Percentiles rank a stretch among this genome's conserved stretches.
These are phyloP conservation scores for Arthonia radiata DNA, from an alignment of 495 filamentous ascomycete species.

Conservation along the genomic window DNA sequence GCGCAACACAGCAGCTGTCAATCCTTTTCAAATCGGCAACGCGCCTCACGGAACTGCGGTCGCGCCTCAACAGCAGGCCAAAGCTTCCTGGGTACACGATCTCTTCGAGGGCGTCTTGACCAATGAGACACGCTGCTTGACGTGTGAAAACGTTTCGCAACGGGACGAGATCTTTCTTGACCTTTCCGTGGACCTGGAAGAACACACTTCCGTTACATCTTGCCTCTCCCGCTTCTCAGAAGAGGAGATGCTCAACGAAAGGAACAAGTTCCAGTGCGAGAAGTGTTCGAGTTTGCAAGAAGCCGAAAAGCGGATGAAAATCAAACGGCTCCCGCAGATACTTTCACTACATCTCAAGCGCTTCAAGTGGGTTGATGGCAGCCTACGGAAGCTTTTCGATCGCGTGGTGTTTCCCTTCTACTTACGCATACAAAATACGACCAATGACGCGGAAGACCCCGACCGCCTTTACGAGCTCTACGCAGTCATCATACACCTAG, in stretches of 20 bases:
- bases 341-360: constrained; percentile 81
- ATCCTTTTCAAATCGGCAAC: constrained; percentile 1
- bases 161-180: constrained; percentile 89
- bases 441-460: constrained; percentile 85
- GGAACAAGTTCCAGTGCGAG: constrained; percentile 97
- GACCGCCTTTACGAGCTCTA: constrained; percentile 92
- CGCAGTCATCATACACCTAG: constrained; percentile 95
- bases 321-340: constrained; percentile 80
- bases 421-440: constrained; percentile 90
- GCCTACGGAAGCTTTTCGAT: constrained; percentile 90
- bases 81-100: constrained; percentile 88
- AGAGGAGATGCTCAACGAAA: constrained; percentile 95
- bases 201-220: constrained; percentile 89
- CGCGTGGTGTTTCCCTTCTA: constrained; percentile 93
- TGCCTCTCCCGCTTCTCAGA: constrained; percentile 89
- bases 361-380: constrained; percentile 94
- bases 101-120: constrained; percentile 87
- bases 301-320: constrained; percentile 97
- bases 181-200: constrained; percentile 82
- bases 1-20: constrained; percentile 23
- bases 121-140: constrained; percentile 89
- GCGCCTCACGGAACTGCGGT: constrained; percentile 1
- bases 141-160: constrained; percentile 86
- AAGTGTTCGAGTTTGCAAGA: constrained; percentile 92
- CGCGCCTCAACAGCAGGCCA: constrained; percentile 9